phyloP scores from a whole-genome alignment of 306 rosid genomes.

The Prunus persica region DNA sequence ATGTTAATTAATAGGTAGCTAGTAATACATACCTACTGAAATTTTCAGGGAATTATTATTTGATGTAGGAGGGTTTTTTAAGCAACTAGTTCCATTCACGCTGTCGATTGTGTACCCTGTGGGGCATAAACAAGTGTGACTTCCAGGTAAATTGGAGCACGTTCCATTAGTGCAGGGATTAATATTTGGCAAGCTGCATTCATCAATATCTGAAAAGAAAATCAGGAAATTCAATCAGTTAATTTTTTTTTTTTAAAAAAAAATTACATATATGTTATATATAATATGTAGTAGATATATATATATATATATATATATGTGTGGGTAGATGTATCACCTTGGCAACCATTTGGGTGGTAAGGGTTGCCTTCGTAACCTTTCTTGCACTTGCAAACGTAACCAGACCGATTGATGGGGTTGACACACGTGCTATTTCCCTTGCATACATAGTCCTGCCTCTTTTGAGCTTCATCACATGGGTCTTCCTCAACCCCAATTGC shows the following conservation, averaged over 20 bases:
- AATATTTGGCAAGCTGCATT: neutral
- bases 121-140: neutral
- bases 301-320: too few relatives aligned
- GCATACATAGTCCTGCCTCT: neutral
- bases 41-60: too few relatives aligned
- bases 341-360: neutral
- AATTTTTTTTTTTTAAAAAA: too few relatives aligned
- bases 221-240: too few relatives aligned
- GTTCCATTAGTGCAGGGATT: neutral
- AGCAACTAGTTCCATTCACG: too few relatives aligned
- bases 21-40: too few relatives aligned
- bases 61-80: neutral
- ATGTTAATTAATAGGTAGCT: too few relatives aligned
- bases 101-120: slow-evolving; percentile 1
- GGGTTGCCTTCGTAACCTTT: neutral
- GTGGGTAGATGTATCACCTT: neutral
- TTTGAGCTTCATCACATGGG: neutral
- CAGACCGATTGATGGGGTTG: neutral
- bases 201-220: neutral
- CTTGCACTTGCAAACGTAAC: neutral
- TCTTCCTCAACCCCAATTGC: neutral
- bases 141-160: neutral
- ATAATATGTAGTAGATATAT: too few relatives aligned
- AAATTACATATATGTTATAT: too few relatives aligned
- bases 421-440: neutral